Percentiles rank a stretch among this genome's conserved stretches.
Evolutionary conservation across 768 basidiomycete genomes (phyloP).

Genomic region (Suillus cothurnatus): DNA sequence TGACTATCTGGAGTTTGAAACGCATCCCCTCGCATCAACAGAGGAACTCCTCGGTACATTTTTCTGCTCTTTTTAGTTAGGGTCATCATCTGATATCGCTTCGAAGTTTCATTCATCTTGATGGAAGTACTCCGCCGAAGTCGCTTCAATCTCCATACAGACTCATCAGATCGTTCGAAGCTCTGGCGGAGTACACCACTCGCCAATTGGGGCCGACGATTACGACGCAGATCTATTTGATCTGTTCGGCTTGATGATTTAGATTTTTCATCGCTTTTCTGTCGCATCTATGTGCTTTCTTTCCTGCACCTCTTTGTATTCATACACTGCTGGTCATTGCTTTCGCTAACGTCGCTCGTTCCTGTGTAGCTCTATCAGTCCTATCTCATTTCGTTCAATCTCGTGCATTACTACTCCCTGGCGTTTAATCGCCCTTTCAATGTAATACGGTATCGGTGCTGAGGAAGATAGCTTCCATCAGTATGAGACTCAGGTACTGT

Average conservation of each 20-base stretch:
- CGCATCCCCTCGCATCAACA: slow-evolving; percentile 49
- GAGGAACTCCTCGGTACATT: slow-evolving; percentile 54
- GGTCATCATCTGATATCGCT: neutral
- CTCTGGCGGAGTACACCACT: slow-evolving; percentile 41
- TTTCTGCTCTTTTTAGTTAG: neutral
- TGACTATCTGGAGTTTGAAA: slow-evolving; percentile 58
- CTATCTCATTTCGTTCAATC: slow-evolving; percentile 3
- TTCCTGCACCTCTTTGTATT: slow-evolving; percentile 5
- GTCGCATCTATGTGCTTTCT: slow-evolving; percentile 9
- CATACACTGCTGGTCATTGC: neutral
- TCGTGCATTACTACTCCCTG: neutral
- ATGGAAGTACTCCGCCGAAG: slow-evolving; percentile 66
- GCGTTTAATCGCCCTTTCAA: neutral
- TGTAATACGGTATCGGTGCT: neutral
- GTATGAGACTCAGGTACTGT: neutral
- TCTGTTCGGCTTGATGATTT: neutral
- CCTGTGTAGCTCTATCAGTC: slow-evolving; percentile 9
- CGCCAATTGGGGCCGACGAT: slow-evolving; percentile 31
- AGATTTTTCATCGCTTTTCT: neutral
- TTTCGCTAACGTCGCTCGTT: slow-evolving; percentile 6
- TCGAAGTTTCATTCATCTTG: slow-evolving; percentile 59
- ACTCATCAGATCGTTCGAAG: slow-evolving; percentile 49
- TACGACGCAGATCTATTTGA: slow-evolving; percentile 33
- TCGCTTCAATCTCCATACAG: slow-evolving; percentile 53
- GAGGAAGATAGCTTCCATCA: neutral